Evolutionary conservation across 192 early-diverging fungal genomes (phyloP).

Genomic region (Allomyces macrogynus): DNA sequence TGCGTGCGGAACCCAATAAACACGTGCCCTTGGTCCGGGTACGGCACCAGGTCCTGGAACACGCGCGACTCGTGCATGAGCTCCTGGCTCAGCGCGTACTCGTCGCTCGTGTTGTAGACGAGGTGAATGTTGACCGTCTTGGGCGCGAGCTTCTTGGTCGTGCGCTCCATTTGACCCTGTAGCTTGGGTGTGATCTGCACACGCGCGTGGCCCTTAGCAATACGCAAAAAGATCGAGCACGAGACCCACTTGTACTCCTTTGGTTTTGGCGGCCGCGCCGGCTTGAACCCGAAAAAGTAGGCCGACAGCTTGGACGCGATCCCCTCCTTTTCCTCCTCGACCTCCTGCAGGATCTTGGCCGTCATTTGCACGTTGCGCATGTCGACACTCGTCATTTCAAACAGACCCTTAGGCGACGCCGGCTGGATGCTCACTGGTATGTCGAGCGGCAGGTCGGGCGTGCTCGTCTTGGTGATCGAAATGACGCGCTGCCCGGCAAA

Average conservation of each 20-base stretch:
- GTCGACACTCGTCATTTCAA: slow-evolving; percentile 39
- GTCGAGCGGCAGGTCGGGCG: slow-evolving; percentile 31
- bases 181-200: slow-evolving; percentile 31
- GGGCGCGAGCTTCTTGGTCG: slow-evolving; percentile 74
- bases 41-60: slow-evolving; percentile 54
- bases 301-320: background rate
- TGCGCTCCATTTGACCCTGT: slow-evolving; percentile 55
- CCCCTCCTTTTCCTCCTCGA: slow-evolving; percentile 1
- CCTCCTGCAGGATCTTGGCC: slow-evolving; percentile 11
- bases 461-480: slow-evolving; percentile 39
- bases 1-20: slow-evolving; percentile 83
- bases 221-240: slow-evolving; percentile 46
- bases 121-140: slow-evolving; percentile 41
- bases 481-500: slow-evolving; percentile 41
- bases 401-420: slow-evolving; percentile 48
- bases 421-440: slow-evolving; percentile 17
- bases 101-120: slow-evolving; percentile 51
- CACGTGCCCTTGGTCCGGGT: slow-evolving; percentile 54
- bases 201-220: slow-evolving; percentile 35
- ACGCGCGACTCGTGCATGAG: slow-evolving; percentile 24
- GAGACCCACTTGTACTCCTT: background rate
- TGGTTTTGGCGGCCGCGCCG: background rate
- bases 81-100: slow-evolving; percentile 42
- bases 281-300: background rate
- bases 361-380: slow-evolving; percentile 28